Conservation (phyloP, 2,329 filamentous ascomycete species). For the Davidsoniella virescens region DNA sequence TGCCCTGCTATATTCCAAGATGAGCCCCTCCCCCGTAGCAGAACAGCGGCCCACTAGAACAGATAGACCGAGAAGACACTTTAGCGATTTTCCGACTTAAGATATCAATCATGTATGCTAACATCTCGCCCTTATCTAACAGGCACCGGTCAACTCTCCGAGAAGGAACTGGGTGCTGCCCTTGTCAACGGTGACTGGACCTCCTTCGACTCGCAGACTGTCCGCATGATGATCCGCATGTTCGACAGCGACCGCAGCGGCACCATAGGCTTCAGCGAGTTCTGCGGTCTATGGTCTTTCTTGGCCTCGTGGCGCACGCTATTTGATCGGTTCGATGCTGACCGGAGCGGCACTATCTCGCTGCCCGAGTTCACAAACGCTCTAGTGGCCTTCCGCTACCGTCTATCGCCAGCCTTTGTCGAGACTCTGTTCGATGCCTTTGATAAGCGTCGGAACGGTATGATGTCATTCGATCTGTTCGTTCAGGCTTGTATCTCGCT, state of each 20-base stretch:
- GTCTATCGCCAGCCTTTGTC: slow-evolving; percentile 70
- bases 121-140: neutral
- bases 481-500: slow-evolving; percentile 94
- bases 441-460: slow-evolving; percentile 55
- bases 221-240: slow-evolving; percentile 99
- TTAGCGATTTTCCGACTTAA: too few species aligned
- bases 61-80: neutral
- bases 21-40: neutral
- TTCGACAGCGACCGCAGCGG: slow-evolving; percentile 86
- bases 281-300: slow-evolving; percentile 92
- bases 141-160: slow-evolving; percentile 68
- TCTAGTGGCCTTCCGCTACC: slow-evolving; percentile 83
- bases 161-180: slow-evolving; percentile 72
- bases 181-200: slow-evolving; percentile 95
- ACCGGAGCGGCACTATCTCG: slow-evolving; percentile 73
- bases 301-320: slow-evolving; percentile 84
- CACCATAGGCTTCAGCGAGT: slow-evolving; percentile 87
- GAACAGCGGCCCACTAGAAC: too few species aligned
- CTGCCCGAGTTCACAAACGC: slow-evolving; percentile 79
- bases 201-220: slow-evolving; percentile 81
- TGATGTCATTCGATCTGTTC: slow-evolving; percentile 87
- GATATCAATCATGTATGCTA: neutral
- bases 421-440: slow-evolving; percentile 75
- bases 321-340: slow-evolving; percentile 88
- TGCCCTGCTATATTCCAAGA: neutral